These are phyloP conservation scores for Ganoderma resinaceum DNA, from an alignment of 1,284 basidiomycete species.

Conservation along the genomic window DNA sequence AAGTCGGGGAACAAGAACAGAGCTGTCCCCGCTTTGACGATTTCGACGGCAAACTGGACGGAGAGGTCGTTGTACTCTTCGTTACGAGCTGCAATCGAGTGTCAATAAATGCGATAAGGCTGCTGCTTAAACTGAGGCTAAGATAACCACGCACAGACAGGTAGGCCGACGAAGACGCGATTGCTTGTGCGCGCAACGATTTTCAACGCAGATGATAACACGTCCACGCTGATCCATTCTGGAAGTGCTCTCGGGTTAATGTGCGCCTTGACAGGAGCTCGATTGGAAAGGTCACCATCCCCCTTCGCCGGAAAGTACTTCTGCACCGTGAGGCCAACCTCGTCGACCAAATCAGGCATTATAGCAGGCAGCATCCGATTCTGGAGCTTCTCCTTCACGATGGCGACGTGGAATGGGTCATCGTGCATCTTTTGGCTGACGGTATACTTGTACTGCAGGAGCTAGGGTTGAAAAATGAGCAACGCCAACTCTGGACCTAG, in stretches of 20 bases:
- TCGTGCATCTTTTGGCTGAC: conserved; percentile 35
- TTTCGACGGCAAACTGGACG: conserved; percentile 46
- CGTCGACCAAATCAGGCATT: conserved; percentile 41
- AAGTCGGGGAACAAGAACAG: conserved; percentile 47
- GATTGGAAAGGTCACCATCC: conserved; percentile 18
- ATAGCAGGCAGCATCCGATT: conserved; percentile 40
- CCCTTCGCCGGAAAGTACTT: conserved; percentile 35
- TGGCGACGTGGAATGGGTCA: conserved; percentile 39
- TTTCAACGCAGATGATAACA: conserved; percentile 25
- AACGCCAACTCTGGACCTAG: too few species aligned
- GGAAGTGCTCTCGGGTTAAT: neutral
- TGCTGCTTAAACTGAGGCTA: too few species aligned
- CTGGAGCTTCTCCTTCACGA: conserved; percentile 35
- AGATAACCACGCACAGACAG: conserved; percentile 30
- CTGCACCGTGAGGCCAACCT: conserved; percentile 39
- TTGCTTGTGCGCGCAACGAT: conserved; percentile 36
- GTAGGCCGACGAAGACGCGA: conserved; percentile 39
- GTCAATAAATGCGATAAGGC: neutral
- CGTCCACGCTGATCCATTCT: conserved; percentile 34
- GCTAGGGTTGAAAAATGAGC: conserved; percentile 16
- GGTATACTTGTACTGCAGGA: conserved; percentile 35
- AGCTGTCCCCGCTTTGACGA: conserved; percentile 40
- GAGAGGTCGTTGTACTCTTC: conserved; percentile 46
- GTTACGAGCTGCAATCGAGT: conserved; percentile 38
- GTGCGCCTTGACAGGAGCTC: neutral